Conservation (phyloP, 805 yeast genomes). For the Wickerhamiella allomyrinae region DNA sequence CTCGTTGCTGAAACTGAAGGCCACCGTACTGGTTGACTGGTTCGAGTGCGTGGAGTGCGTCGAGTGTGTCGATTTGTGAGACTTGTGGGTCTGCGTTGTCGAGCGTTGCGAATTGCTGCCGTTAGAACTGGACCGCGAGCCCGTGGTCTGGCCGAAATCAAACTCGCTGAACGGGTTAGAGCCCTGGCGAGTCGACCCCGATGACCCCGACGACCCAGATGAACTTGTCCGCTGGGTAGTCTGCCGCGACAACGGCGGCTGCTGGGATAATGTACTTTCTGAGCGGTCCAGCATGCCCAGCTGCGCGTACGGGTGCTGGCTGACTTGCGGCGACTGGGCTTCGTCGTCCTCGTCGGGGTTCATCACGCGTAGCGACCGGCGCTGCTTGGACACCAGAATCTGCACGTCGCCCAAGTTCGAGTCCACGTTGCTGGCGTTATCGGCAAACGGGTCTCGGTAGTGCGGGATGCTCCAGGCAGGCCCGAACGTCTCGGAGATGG, state of each 20-base stretch:
- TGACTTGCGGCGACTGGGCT: too few relatives aligned
- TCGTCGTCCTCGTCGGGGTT: conserved; percentile 13
- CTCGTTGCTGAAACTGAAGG: conserved; percentile 1
- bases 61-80: too few relatives aligned
- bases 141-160: too few relatives aligned
- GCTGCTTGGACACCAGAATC: conserved; percentile 11
- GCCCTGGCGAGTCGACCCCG: too few relatives aligned
- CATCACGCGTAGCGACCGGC: conserved; percentile 13
- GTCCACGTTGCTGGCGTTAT: not conserved
- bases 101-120: too few relatives aligned
- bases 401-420: conserved; percentile 6
- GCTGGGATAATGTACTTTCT: too few relatives aligned
- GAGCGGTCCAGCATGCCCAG: not conserved
- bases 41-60: not conserved
- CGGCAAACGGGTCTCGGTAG: not conserved
- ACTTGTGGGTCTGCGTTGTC: not conserved
- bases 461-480: not conserved
- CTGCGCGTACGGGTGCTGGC: not conserved
- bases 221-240: too few relatives aligned
- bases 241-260: too few relatives aligned
- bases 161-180: too few relatives aligned
- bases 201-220: too few relatives aligned
- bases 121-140: not conserved
- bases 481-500: not conserved
- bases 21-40: not conserved